Base-by-base conservation (phyloP, 2,329 filamentous ascomycete genomes). In the Cladophialophora chaetospira region DNA sequence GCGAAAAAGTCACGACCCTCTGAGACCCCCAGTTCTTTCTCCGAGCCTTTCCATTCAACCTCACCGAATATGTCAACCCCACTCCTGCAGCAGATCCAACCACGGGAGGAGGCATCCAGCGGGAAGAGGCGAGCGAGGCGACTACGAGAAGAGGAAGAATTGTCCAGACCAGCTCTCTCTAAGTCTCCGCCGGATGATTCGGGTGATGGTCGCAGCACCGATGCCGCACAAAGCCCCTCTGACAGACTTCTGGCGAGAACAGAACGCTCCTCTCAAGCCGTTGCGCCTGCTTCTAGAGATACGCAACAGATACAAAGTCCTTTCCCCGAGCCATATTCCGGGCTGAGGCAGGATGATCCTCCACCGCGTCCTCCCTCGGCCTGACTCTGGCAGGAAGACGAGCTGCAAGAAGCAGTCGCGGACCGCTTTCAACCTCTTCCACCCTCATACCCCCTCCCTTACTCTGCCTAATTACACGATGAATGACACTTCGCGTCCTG, bases 1-100 rank as follows among this genome's bases (percentile, higher is more conserved):
- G 23, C 59, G 5, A 66, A 66, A 56, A 66, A 62, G 47, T 46
- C 56, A 5, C 49, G 64, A 47, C 53, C 59, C n/a, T 66, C 64
- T n/a, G 61, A 46, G 9, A 60, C 64, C 19, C 61, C 61, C 19
- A 36, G 43, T 8, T 57, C 57, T 13, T 33, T 48, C 1, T 36
- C 57, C 5, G 64, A 65, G 49, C 17, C 52, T 9, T 36, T 52
- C 23, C 45, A 57, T 15, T 40, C 44, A 17, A 62, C 54, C 6
- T 59, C 60, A 11, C 55, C 63, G 3, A 46, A 48, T 11, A 36
- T 60, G 45, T 54, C 60, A 29, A 64, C 63, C 29, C 59, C 61
- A 4, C 28, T 49, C 10, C 28, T 42, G 51, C 48, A 53, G 26
- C 48, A 33, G 28, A 5, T 53, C 13, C 58, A 60, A 23, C 31